Evolutionary conservation across 1,284 basidiomycete species (phyloP), one percentile per base, ranked within the genome.

Genomic region (Leccinum huronense): DNA sequence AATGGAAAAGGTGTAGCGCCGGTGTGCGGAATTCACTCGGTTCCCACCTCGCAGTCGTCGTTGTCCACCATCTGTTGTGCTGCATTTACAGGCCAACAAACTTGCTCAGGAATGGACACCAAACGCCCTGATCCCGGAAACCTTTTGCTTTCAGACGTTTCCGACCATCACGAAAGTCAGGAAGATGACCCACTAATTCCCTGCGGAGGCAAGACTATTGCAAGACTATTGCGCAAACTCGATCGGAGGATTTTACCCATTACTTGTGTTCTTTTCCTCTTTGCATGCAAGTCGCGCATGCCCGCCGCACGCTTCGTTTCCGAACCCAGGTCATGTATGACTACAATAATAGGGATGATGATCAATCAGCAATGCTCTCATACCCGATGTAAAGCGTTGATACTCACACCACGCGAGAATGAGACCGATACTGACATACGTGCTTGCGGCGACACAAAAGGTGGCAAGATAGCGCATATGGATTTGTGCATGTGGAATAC

Each of bases 251-350:
- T 38, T 38, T 38, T 38, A 38, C 36, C 36, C 36, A 38, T 38
- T 5, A 38, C 36, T 38, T 38, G 36, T 38, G 1, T 38, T 38
- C 36, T 38, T 38, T 38, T 38, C 36, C 36, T 38, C 36, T 38
- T 38, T 38, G 36, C 36, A 38, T 38, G 36, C 36, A 36, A 36
- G 34, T 36, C 34, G 34, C 34, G 87, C 42, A 89, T 86, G 0
- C 90, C 90, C 0, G 89, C 82, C 1, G 90, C 89, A 63, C 85
- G 86, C 76, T 91, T 91, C 3, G 88, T 89, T 75, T 91, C 89
- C 0, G 89, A 91, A 3, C 89, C 90, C 2, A 91, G 78, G 66
- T 92, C 91, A 70, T 91, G 89, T 1, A 86, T 80, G 68, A 85
- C 89, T 91, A 63, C 13, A 33, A 48, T 3, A 48, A 48, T 0